Base-by-base conservation (phyloP, 371 early-diverging fungal genomes). In the Saksenaea vasiformis region DNA sequence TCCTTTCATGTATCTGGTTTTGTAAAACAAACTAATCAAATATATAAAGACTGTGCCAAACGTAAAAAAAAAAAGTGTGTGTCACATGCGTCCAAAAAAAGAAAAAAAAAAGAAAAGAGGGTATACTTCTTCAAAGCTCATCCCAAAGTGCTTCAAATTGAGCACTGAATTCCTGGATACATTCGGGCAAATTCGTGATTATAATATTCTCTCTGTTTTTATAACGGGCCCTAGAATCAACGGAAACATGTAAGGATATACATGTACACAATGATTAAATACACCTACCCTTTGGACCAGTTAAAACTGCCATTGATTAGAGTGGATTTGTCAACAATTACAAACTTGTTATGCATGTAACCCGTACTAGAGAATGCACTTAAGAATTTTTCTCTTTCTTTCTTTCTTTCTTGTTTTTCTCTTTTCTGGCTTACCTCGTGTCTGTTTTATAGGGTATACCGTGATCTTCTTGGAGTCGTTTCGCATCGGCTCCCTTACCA, bases 261-360 rank as follows among this genome's bases (percentile, higher is more conserved):
- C 26, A 56, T 47, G 1, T 38, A 27, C 14, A 36, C 15, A 31
- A n/a, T 27, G 3, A 38, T 26, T 13, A 54, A 38, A 11, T 36
- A 3, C 10, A 14, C 58, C 69, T 73, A 81, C 81, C 76, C 83
- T 39, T 85, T 87, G 47, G 85, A 84, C 87, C 87, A 87, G 69
- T 87, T 87, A 70, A 81, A 87, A 54, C 85, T 85, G 14, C 87
- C 87, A 51, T 73, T 80, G 55, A 84, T 72, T 26, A 87, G 66
- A 17, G 83, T 72, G 24, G 66, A 47, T 44, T 78, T 64, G 57
- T 84, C 83, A 37, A 84, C 61, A 44, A 84, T 68, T 7, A 83
- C 87, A 68, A 86, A 86, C 62, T 86, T 86, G 71, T 86, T 84
- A 54, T 86, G 87, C 87, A 86, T 86, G 58, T 76, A 82, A 9